Evolutionary conservation across 257 asterid species (phyloP), one percentile per base, ranked within the genome.

Genomic region (Galeopsis tetrahit): DNA sequence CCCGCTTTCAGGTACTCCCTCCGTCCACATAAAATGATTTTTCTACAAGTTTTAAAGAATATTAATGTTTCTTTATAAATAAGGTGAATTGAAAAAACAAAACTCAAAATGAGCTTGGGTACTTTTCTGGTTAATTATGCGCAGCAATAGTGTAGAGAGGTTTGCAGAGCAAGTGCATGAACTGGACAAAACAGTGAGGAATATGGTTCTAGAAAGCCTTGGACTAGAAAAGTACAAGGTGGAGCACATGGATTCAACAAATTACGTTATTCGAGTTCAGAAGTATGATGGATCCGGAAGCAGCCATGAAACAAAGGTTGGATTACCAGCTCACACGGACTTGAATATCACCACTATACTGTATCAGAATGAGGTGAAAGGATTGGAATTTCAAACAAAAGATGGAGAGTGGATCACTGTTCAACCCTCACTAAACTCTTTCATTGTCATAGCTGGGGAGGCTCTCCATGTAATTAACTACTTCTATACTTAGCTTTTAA

Each of bases 281-380:
- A 86, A 88, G 66, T 86, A 88, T 6, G 86, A 82, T 9, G 82
- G 49, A 11, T 90, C 91, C 0, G 69, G 74, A 69, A 21, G 28
- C 28, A 73, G 68, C 46, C 49, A 5, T 0, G 83, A 82, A 11
- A 49, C 76, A 2, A 51, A 84, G 70, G 15, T 75, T 10, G 91
- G 89, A 42, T 39, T 88, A 15, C 33, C 75, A 21, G 17, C 85
- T n/a, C 91, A 85, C 70, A 88, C 86, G 0, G 89, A 85, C 58
- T 82, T 67, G 69, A 85, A 88, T 58, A 48, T 77, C 2, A 67
- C 82, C 6, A 80, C 91, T 39, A 83, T 87, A 60, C 34, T 85
- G n/a, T 66, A 51, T 49, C 79, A 78, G 42, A 76, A 78, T 62
- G 78, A 87, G 28, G 81, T 83, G 0, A 58, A 7, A 6, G 90